Evolutionary conservation across 768 basidiomycete genomes (phyloP).

Genomic region (Sutorius australiensis): DNA sequence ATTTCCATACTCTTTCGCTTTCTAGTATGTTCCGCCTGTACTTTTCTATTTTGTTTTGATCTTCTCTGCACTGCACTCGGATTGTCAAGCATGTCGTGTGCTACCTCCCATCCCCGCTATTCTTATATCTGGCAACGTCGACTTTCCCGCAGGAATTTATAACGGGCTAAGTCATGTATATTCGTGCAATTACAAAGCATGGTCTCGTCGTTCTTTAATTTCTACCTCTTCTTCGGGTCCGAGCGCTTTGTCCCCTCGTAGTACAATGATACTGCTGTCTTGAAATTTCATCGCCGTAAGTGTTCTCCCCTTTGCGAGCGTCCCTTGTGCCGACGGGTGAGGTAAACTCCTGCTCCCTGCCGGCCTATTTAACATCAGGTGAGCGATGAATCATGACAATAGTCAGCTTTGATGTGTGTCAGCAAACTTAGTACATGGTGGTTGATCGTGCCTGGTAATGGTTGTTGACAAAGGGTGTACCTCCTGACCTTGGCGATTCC

Average conservation of each 20-base stretch:
- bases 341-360: slow-evolving; percentile 8
- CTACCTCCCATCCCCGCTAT: slow-evolving; percentile 6
- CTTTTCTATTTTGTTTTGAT: not conserved
- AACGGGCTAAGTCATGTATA: slow-evolving; percentile 11
- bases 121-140: slow-evolving; percentile 12
- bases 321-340: not conserved
- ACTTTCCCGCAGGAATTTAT: slow-evolving; percentile 18
- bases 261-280: slow-evolving; percentile 3
- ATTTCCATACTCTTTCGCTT: not conserved
- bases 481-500: not conserved
- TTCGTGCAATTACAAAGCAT: slow-evolving; percentile 11
- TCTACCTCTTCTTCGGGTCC: slow-evolving; percentile 7
- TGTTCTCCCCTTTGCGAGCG: not conserved
- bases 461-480: slow-evolving; percentile 1
- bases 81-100: slow-evolving; percentile 15
- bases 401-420: slow-evolving; percentile 10
- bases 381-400: not conserved
- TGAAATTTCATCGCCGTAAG: not conserved
- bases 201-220: slow-evolving; percentile 14
- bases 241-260: slow-evolving; percentile 3
- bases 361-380: not conserved
- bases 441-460: not conserved
- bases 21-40: not conserved
- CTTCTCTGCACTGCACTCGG: slow-evolving; percentile 8
- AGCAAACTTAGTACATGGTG: not conserved